Conservation (phyloP, 2,329 filamentous ascomycete species). For the Parastagonospora nodorum region DNA sequence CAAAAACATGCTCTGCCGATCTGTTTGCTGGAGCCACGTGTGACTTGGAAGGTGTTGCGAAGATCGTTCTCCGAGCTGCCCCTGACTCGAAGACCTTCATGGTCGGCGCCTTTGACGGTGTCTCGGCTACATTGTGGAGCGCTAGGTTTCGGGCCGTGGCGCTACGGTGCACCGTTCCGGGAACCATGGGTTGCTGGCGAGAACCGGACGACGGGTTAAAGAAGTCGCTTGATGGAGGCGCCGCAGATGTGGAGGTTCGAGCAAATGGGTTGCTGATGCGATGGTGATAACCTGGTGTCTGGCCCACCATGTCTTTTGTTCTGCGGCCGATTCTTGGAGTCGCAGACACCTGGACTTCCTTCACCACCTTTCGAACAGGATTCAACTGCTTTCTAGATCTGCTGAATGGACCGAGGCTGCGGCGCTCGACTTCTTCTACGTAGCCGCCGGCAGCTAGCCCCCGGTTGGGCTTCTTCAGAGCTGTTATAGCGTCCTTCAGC, state of each 20-base stretch:
- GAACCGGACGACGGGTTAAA: conserved; percentile 49
- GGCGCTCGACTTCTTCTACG: conserved; percentile 69
- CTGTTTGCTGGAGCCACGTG: conserved; percentile 6
- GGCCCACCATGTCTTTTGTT: conserved; percentile 38
- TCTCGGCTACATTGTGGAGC: conserved; percentile 46
- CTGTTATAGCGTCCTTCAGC: conserved; percentile 73
- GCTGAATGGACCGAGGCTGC: conserved; percentile 39
- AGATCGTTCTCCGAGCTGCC: conserved; percentile 33
- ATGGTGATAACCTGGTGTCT: conserved; percentile 35
- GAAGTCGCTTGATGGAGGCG: conserved; percentile 35
- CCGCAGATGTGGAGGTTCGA: conserved; percentile 17
- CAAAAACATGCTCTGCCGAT: conserved; percentile 18
- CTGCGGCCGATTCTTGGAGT: conserved; percentile 47
- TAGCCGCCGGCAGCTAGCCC: conserved; percentile 69
- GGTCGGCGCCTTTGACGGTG: conserved; percentile 48
- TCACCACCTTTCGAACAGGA: conserved; percentile 32
- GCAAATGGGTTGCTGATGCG: conserved; percentile 25
- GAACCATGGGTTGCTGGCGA: conserved; percentile 32
- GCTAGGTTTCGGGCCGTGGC: conserved; percentile 35
- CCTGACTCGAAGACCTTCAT: conserved; percentile 34
- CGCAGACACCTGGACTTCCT: conserved; percentile 49
- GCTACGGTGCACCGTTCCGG: conserved; percentile 35
- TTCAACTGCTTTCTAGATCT: conserved; percentile 36
- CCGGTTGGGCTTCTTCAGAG: conserved; percentile 76
- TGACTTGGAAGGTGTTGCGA: conserved; percentile 40